Conservation (phyloP, 2,329 filamentous ascomycete species). For the Clarireedia homoeocarpa region DNA sequence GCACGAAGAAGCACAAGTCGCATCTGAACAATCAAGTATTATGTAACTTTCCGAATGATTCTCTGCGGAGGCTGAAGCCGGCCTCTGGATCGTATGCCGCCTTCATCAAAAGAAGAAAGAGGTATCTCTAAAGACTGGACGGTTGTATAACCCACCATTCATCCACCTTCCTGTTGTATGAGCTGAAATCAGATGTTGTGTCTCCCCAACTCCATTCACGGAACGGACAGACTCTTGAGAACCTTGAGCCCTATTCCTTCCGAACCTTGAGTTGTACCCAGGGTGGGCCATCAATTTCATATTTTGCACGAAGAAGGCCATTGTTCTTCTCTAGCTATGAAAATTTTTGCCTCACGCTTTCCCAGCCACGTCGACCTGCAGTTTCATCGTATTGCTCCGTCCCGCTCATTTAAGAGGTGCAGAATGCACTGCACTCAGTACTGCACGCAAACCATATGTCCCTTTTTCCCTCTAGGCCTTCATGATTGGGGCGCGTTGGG, state of each 20-base stretch:
- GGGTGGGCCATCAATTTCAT: neutral
- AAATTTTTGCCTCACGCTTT: neutral
- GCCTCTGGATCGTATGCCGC: neutral
- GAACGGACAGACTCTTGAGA: neutral
- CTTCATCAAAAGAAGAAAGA: neutral
- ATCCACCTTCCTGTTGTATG: conserved; percentile 6
- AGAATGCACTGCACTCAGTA: too few relatives aligned
- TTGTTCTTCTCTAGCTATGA: neutral
- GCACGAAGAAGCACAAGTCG: too few relatives aligned
- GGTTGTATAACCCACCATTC: neutral
- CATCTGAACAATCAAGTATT: too few relatives aligned
- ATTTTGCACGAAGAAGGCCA: neutral
- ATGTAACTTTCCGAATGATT: neutral
- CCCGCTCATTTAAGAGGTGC: too few relatives aligned
- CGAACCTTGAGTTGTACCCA: neutral
- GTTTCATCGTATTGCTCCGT: neutral
- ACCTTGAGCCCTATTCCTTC: neutral
- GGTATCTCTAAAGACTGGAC: neutral
- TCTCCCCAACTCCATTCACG: neutral
- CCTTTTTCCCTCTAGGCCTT: neutral
- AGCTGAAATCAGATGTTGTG: conserved; percentile 2
- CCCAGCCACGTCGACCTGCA: neutral
- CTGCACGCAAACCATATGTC: neutral
- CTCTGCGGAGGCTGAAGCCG: neutral
- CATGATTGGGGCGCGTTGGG: neutral